Base-by-base conservation (phyloP, 2,329 filamentous ascomycete species). In the Acephala macrosclerotiorum region DNA sequence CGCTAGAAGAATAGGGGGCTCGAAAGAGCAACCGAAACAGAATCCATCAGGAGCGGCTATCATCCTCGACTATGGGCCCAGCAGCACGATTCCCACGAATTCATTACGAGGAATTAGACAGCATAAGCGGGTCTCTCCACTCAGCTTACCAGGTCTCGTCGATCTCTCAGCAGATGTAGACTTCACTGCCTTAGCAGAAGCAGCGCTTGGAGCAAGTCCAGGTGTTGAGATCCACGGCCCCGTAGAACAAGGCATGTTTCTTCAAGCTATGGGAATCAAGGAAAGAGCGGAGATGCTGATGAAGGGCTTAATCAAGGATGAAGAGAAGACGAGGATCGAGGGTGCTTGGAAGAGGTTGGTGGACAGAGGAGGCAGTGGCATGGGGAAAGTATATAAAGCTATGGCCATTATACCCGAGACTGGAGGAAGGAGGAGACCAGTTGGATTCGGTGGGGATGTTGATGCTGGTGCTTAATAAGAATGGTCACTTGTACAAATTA, bases 301-400 rank as follows among this genome's bases (percentile, higher is more conserved):
- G 40, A 85, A 83, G 69, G 81, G 79, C 1, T 73, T 78, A 4
- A 78, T 77, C 18, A 70, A 68, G 22, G 79, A 82, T 66, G 80
- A 83, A 42, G 82, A 86, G 66, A 84, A 83, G 68, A 83, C 82
- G 70, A 87, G 88, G 60, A 83, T 97, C 36, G 88, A 93, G 70
- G 86, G 83, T 68, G 90, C 91, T 0, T 96, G 93, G 87, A 90
- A 87, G 80, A 84, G 96, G 67, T 81, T 99, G 60, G 87, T 97
- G n/a, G 94, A 97, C 77, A 84, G 88, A 49, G 90, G 92, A 0
- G 91, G 89, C 1, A 89, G 87, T 60, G 95, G 94, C 0, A 99
- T 99, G 96, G 96, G 96, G 0, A 94, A 90, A 80, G 82, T 97
- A 25, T 99, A 99, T 78, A 97, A 98, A 80, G 94, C 89, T 26